Base-by-base conservation (phyloP, 2,329 filamentous ascomycete species). In the Ceratocystis destructans region DNA sequence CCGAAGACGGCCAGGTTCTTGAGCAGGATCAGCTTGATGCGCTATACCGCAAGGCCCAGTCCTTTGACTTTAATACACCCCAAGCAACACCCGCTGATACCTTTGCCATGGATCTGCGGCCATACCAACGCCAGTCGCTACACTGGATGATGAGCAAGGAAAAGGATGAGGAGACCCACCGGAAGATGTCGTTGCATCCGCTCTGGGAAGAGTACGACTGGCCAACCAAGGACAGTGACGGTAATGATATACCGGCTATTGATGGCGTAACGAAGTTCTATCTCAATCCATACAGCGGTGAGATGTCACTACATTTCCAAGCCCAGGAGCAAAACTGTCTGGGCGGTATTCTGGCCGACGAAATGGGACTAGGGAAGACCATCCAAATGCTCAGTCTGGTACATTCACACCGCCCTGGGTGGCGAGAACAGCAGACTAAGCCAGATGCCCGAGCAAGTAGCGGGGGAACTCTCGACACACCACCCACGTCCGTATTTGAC, bases 91-190 rank as follows among this genome's bases (percentile, higher is more conserved):
- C 94, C 8, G 85, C 88, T 5, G 80, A 87, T 7, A 90, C 86
- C 0, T 99, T 99, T 74, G 81, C 82, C 5, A 86, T 99, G 85
- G 81, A 86, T 46, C 79, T 99, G 33, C 86, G 94, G 2, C 90
- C 90, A 64, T 99, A 99, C 71, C 94, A 99, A 74, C 96, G 91
- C 72, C 94, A 99, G 75, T 91, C 94, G 0, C 77, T 99, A 5
- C 81, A 96, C 73, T 99, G 94, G 94, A 96, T 99, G 91, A 80
- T 97, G 69, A 82, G 86, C 3, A 97, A 97, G 74, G 94, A 99
- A 74, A 93, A 86, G 71, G 85, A 95, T 69, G 82, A 88, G 69
- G 86, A 85, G 70, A 82, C 84, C 10, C 82, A 85, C 46, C 84
- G 85, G 65, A 86, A 92, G 71, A 79, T 80, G 3, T 96, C 91